Conservation (phyloP, 805 yeast genomes). For the Candida patagonica region DNA sequence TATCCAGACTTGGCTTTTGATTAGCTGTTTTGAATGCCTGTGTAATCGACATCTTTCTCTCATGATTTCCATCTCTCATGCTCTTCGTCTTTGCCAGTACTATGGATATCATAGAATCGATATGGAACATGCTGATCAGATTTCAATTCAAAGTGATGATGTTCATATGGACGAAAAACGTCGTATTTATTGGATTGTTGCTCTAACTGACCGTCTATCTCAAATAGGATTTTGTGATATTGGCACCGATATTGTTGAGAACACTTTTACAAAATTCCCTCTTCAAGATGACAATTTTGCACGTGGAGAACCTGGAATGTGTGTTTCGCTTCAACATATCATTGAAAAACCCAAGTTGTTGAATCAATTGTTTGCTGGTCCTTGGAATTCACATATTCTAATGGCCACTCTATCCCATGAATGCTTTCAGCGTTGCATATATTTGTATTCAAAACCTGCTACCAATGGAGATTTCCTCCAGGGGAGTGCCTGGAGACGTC, state of each 20-base stretch:
- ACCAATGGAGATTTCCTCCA: too few relatives aligned
- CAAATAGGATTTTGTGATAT: slow-evolving; percentile 5
- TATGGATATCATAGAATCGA: not conserved
- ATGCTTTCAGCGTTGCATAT: too few relatives aligned
- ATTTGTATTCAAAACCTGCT: too few relatives aligned
- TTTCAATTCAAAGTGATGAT: not conserved
- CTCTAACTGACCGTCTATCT: not conserved
- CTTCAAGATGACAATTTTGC: not conserved
- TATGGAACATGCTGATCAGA: not conserved
- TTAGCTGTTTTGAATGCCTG: not conserved
- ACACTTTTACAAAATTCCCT: not conserved
- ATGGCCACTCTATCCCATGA: too few relatives aligned
- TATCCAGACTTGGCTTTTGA: not conserved
- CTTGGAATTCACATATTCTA: too few relatives aligned
- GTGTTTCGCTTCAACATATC: not conserved
- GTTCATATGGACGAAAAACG: not conserved
- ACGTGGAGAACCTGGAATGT: not conserved
- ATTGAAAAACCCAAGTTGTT: not conserved
- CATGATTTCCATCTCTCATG: not conserved
- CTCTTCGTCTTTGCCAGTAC: not conserved
- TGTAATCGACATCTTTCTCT: not conserved
- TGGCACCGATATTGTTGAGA: not conserved
- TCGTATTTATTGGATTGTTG: not conserved
- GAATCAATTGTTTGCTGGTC: too few relatives aligned
- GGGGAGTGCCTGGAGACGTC: too few relatives aligned